Evolutionary conservation across 2,329 filamentous ascomycete genomes (phyloP), one percentile per base, ranked within the genome.

Genomic region (Fusarium sp.): DNA sequence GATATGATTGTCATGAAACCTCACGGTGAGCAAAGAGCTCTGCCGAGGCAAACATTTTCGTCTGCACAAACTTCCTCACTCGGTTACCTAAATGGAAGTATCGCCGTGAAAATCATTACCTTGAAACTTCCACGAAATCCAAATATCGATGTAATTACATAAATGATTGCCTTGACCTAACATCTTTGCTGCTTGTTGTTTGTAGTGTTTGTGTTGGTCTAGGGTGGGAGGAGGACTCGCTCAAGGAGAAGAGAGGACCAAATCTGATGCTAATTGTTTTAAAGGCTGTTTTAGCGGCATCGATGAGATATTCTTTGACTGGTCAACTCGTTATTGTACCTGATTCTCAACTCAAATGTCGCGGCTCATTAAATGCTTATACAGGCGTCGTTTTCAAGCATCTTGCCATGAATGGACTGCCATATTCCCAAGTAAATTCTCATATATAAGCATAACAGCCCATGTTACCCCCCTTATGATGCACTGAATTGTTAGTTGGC

Each of bases 81-180:
- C 25, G 20, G 4, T 11, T 30, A 10, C 1, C 45, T 3, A 11
- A 9, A 13, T 13, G 25, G 39, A 13, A 45, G 10, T 14, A 23
- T 20, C 10, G 13, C 9, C 8, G 10, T 10, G 9, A 50, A 3
- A 45, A 11, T 6, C 2, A 50, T 13, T 3, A 9, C 9, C 20
- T 20, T 2, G 2, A 20, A 20, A 4, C 5, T 2, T 2, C 6
- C 6, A 23, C 18, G 2, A 2, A 11, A 6, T 25, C 14, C 4
- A 18, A 8, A 16, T 8, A 7, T 48, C 14, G 8, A 10, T 14
- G 6, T 7, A 18, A 11, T 30, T 30, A 7, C 5, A 27, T n/a
- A 1, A 4, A 18, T 11, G 3, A 10, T 50, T 50, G 16, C 25
- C 16, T 27, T 48, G 2, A 50, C 16, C 25, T 13, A 16, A 16